Conservation (phyloP, 345 rosid species). For the Eutrema japonicum region DNA sequence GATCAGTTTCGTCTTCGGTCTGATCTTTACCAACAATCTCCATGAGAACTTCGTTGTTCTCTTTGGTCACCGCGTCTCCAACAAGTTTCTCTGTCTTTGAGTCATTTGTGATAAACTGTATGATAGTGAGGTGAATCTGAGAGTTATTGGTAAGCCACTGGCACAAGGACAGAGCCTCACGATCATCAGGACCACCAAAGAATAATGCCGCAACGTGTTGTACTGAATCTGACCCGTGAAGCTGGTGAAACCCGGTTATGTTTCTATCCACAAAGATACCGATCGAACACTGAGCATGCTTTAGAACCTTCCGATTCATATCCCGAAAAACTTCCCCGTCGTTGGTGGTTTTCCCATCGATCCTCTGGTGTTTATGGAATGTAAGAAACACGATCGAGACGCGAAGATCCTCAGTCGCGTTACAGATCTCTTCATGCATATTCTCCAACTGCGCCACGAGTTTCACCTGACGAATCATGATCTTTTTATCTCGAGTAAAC, state of each 20-base stretch:
- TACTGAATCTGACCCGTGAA: constrained; percentile 49
- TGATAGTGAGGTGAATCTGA: constrained; percentile 57
- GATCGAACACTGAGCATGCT: constrained; percentile 78
- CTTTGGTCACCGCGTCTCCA: constrained; percentile 28
- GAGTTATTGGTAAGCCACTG: constrained; percentile 56
- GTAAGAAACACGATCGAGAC: constrained; percentile 71
- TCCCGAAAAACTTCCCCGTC: constrained; percentile 66
- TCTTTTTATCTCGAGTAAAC: constrained; percentile 53
- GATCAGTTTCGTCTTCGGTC: constrained; percentile 51
- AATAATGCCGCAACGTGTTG: constrained; percentile 73
- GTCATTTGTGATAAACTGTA: constrained; percentile 50
- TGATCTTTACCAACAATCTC: constrained; percentile 49
- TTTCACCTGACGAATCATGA: constrained; percentile 59
- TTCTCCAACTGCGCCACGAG: constrained; percentile 56
- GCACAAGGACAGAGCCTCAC: constrained; percentile 83
- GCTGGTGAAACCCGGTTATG: constrained; percentile 73
- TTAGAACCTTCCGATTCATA: constrained; percentile 69
- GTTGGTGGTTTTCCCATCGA: constrained; percentile 68
- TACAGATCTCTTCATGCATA: constrained; percentile 76
- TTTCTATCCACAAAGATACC: constrained; percentile 72
- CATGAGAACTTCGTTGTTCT: constrained; percentile 49
- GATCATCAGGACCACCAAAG: constrained; percentile 90
- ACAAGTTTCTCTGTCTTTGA: constrained; percentile 21
- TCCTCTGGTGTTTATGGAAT: constrained; percentile 89
- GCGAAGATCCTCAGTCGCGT: constrained; percentile 67